Evolutionary conservation across 805 yeast species (phyloP), one percentile per base, ranked within the genome.

Genomic region (Suhomyces prunicola): DNA sequence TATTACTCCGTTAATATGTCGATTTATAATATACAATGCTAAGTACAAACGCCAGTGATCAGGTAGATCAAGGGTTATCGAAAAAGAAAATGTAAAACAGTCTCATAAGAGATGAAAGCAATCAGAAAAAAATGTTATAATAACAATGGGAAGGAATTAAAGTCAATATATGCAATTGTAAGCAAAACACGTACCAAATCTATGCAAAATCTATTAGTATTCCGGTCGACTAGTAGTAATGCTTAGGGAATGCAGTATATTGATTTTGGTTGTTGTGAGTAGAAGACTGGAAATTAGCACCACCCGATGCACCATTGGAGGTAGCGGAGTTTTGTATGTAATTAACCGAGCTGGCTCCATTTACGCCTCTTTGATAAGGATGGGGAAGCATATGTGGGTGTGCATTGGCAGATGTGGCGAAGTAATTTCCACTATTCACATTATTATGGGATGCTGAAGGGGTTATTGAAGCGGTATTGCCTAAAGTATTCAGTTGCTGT

Each of bases 61-160:
- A 6, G 13, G 13, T 12, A 3, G 7, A 33, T 33, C 36, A 33
- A 27, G 31, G 31, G 5, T 12, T 29, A 27, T 9, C 10, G 12
- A 9, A 27, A 27, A 27, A 29, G 33, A 9, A 36, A 17, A 13
- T 17, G 42, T 10, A 39, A 19, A 35, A 35, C 13, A 5, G 12
- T 9, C 24, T 17, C 24, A 39, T 42, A 12, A 24, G 9, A 42
- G 44, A 36, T 65, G 42, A 63, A 64, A 50, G 57, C 60, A 41
- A 45, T 17, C 47, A 45, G 47, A 31, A 45, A 5, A 5, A 27
- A 39, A 39, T 15, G 23, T 17, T 19, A 17, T 42, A 23, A 42
- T 42, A 42, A 42, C 46, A 42, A 6, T 24, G 19, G 39, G 7
- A 12, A 10, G 29, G 39, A 45, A 45, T 6, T 31, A 45, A 31